Evolutionary conservation across 129 eudicot species (phyloP).

Genomic region (Artemisia argyi): DNA sequence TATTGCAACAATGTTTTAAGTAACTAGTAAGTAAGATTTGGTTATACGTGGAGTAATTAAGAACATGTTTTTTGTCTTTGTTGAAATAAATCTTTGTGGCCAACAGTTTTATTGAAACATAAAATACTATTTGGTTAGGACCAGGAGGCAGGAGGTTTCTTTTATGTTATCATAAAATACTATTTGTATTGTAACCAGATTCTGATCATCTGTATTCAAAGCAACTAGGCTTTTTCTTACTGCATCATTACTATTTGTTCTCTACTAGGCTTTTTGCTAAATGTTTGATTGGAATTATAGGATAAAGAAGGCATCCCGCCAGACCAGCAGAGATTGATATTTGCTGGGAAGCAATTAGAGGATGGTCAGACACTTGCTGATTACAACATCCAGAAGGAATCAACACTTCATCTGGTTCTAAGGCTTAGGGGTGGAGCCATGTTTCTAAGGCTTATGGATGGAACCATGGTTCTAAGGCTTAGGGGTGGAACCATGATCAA

Average conservation of each 20-base stretch:
- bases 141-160: too few species aligned
- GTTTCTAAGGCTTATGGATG: conserved; percentile 30
- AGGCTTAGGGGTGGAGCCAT: conserved; percentile 34
- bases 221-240: background rate
- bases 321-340: conserved; percentile 32
- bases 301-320: conserved; percentile 32
- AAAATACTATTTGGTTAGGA: too few species aligned
- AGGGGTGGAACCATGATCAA: conserved; percentile 36
- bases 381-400: conserved; percentile 29
- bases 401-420: conserved; percentile 28
- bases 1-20: too few species aligned
- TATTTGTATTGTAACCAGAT: too few species aligned
- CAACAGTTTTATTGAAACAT: too few species aligned
- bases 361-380: conserved; percentile 33
- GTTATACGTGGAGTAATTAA: too few species aligned
- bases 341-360: conserved; percentile 31
- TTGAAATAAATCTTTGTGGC: too few species aligned
- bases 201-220: too few species aligned
- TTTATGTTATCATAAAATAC: too few species aligned
- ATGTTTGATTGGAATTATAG: conserved; percentile 10
- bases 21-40: too few species aligned
- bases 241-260: background rate
- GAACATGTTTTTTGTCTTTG: too few species aligned
- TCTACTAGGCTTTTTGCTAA: background rate
- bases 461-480: conserved; percentile 20